Base-by-base conservation (phyloP, 2,329 filamentous ascomycete species). In the Aspergillus texensis region DNA sequence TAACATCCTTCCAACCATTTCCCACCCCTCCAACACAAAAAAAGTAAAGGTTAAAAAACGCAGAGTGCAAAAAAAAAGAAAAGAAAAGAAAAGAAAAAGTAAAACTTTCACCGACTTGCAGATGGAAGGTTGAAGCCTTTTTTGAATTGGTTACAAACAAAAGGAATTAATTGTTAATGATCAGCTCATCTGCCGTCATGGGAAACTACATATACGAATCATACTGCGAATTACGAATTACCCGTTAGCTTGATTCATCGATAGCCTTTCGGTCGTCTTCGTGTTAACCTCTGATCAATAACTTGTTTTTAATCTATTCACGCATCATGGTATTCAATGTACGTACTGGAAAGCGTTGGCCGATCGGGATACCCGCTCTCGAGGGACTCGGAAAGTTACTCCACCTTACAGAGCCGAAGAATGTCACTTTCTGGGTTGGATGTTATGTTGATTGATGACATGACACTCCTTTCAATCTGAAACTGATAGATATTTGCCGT, bases 351-450 rank as follows among this genome's bases (percentile, higher is more conserved):
- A 61, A 64, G 48, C 55, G 61, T 63, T 43, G 48, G 57, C 43
- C 57, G 64, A 67, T 67, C 61, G 61, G 61, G 59, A 62, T 66
- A 66, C 43, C 65, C 65, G 62, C 61, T 56, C 48, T 56, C 55
- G 56, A 43, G 43, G 46, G 28, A 57, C 12, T 65, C 57, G 60
- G 65, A 61, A 56, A 66, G 59, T 60, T 62, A 45, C 56, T 64
- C 56, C 56, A 57, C 60, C 59, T 55, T 43, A 46, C 28, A 59
- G 60, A 65, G 48, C 65, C 65, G 61, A 67, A 67, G 63, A 67
- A 67, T 67, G 65, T 46, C 59, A 54, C 54, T 61, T 61, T 46
- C 56, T 61, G 56, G 59, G 52, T 39, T 61, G 56, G 41, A 21
- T 34, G 53, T 58, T 45, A 57, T 55, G 56, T 62, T 62, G 45